Base-by-base conservation (phyloP, 371 early-diverging fungal species). In the Mortierella sp. region DNA sequence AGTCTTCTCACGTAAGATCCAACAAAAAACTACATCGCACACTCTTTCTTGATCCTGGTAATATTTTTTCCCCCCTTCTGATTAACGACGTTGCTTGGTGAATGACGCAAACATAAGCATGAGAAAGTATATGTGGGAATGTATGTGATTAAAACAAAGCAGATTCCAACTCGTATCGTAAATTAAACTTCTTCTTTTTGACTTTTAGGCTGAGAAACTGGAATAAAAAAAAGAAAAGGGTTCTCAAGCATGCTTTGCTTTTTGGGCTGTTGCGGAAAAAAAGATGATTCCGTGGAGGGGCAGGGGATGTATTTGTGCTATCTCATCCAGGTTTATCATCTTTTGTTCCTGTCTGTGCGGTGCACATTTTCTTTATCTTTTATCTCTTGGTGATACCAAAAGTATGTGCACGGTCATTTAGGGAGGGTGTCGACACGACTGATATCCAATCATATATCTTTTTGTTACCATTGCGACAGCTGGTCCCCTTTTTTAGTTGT, bases 371-470 rank as follows among this genome's bases (percentile, higher is more conserved):
- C 5, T 29, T 58, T 58, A 51, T 58, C 27, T 58, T 58, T 58
- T 55, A 3, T 55, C n/a, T 60, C 29, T 16, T 63, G 32, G 32
- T 32, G 14, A 16, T 35, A 32, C 35, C 12, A 16, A 46, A 46
- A 46, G 48, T 63, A 21, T 35, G 63, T 18, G 63, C 63, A 63
- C 63, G 63, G 63, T 63, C 63, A 63, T 35, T 35, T 35, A 32
- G 32, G 18, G 29, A 63, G 12, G 18, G 16, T 6, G 41, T 41
- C 41, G 41, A 41, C 41, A 41, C 18, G 51, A 4, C 49, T 49
- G 49, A 49, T 49, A 51, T 51, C 51, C 49, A 49, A 18, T 49
- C 49, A 10, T 18, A 18, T 63, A 63, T 35, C 35, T 63, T 18
- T 60, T 63, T 6, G 14, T 29, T 58, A 29, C 27, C 58, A 32